Conservation (phyloP, 2,329 filamentous ascomycete genomes). For the Hymenoscyphus albidus region DNA sequence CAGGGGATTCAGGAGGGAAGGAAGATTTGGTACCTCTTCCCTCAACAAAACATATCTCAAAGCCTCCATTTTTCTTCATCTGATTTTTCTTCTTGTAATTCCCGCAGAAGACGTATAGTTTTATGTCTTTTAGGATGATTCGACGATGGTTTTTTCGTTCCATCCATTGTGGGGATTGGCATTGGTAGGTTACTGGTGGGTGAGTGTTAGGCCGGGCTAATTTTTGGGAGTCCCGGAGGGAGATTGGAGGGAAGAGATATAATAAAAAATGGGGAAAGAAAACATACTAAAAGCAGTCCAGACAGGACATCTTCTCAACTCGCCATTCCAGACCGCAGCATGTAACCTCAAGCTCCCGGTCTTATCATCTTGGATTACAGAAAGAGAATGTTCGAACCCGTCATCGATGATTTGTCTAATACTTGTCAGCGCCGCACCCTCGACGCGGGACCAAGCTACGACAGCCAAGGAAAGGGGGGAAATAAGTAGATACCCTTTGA, state of each 20-base stretch:
- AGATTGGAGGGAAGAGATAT: not conserved
- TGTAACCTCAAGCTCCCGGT: constrained; percentile 52
- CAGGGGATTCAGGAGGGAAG: too few species aligned
- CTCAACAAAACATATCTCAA: constrained; percentile 33
- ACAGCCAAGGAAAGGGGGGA: not conserved
- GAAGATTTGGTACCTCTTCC: constrained; percentile 21
- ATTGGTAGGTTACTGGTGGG: constrained; percentile 49
- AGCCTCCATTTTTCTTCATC: constrained; percentile 38
- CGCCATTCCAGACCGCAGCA: constrained; percentile 52
- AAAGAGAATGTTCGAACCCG: constrained; percentile 49
- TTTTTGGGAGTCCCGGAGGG: not conserved
- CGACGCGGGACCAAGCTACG: not conserved
- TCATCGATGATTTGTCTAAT: constrained; percentile 54
- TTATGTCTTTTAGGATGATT: constrained; percentile 51
- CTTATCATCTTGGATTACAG: constrained; percentile 49
- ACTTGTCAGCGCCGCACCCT: not conserved
- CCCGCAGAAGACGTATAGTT: constrained; percentile 57
- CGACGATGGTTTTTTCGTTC: constrained; percentile 44
- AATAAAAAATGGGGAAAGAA: not conserved
- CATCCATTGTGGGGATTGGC: constrained; percentile 48
- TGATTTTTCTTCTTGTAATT: constrained; percentile 53
- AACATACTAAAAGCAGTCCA: constrained; percentile 61
- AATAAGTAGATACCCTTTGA: constrained; percentile 49
- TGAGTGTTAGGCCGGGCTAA: not conserved
- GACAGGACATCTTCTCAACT: constrained; percentile 51